phyloP scores from a whole-genome alignment of 2,329 filamentous ascomycete species.

The Sporothrix brasiliensis region DNA sequence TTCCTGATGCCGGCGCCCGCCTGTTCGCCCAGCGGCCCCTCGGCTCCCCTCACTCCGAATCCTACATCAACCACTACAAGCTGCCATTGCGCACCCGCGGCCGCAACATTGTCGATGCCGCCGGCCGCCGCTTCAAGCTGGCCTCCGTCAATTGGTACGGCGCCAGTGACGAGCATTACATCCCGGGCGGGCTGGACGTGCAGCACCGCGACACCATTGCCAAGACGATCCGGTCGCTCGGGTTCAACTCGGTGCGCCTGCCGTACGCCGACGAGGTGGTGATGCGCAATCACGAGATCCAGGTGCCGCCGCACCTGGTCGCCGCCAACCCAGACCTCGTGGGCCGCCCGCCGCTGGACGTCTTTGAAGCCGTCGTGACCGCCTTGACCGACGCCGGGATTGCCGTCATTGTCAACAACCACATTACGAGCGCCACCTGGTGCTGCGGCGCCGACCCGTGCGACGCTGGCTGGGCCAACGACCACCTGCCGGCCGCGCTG shows the following conservation, averaged over 20 bases:
- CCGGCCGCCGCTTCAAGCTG: conserved; percentile 62
- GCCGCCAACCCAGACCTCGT: conserved; percentile 63
- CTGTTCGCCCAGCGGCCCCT: conserved; percentile 56
- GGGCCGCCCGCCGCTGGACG: conserved; percentile 60
- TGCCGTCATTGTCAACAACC: conserved; percentile 69
- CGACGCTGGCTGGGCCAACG: conserved; percentile 68
- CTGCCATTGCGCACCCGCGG: conserved; percentile 63
- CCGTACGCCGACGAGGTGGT: conserved; percentile 73
- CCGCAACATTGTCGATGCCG: conserved; percentile 62
- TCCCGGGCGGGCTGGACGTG: conserved; percentile 65
- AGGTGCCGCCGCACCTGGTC: conserved; percentile 50
- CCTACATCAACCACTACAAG: conserved; percentile 52
- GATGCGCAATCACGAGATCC: conserved; percentile 58
- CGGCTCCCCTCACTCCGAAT: conserved; percentile 48
- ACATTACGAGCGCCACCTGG: conserved; percentile 70
- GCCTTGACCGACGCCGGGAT: conserved; percentile 64
- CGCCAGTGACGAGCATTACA: conserved; percentile 66
- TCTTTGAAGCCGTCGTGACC: conserved; percentile 61
- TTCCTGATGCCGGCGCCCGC: conserved; percentile 51
- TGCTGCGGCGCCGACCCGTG: conserved; percentile 70
- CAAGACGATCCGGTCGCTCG: conserved; percentile 59
- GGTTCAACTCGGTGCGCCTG: conserved; percentile 71
- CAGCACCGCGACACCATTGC: conserved; percentile 65
- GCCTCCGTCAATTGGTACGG: conserved; percentile 72
- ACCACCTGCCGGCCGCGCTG: conserved; percentile 58